Evolutionary conservation across 2,329 filamentous ascomycete species (phyloP), one percentile per base, ranked within the genome.

Genomic region (Rhytidhysteron rufulum): DNA sequence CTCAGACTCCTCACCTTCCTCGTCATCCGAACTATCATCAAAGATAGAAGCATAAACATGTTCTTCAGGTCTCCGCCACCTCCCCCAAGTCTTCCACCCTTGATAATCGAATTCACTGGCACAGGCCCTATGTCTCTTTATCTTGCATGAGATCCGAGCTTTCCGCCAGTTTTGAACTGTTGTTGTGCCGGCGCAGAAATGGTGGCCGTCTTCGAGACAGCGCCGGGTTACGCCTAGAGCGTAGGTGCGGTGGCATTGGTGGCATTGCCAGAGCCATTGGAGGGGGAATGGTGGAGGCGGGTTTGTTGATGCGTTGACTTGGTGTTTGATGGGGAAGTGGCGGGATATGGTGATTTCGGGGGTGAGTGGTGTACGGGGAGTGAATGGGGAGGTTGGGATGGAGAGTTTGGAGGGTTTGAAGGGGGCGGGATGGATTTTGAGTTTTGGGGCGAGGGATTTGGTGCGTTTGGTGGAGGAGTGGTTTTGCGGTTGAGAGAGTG

Each of bases 141-240:
- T 19, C 34, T 49, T 22, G 11, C 39, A 34, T 22, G 25, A 20
- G 2, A 33, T 31, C 3, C 25, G 22, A 2, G 44, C 27, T 13
- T 52, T 49, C 2, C 64, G 60, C 47, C 58, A 62, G 5, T 43
- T 44, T 22, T 65, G 67, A 15, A 67, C 49, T 0, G 60, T 58
- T 1, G 66, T 70, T 1, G 54, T 67, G 44, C 75, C 74, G 3
- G 71, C 60, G 60, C 75, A 79, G 63, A 77, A 78, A 43, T 62
- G 59, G 53, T 79, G 75, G 2, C 75, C 75, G 47, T 78, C 74
- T 33, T 73, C 64, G 6, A 78, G 68, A 43, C 75, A 78, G 38
- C 75, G 70, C 0, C 72, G 68, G 0, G 75, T 79, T 2, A 68
- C 68, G 16, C 65, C 69, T 2, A 79, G 62, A 2, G 62, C 58